Evolutionary conservation across 345 rosid species (phyloP).

Genomic region (Hirschfeldia incana): DNA sequence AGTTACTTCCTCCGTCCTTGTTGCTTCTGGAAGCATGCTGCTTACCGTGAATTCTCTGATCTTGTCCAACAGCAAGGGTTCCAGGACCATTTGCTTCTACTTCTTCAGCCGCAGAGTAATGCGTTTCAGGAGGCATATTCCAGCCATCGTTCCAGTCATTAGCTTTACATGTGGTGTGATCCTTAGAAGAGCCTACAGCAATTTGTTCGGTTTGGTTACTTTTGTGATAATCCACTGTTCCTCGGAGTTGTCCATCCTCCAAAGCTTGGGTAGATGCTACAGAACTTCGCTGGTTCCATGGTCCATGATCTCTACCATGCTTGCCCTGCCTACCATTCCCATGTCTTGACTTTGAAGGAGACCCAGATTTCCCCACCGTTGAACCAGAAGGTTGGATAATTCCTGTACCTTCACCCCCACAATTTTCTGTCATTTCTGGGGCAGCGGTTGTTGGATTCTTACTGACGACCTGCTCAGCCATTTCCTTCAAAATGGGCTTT

Average conservation of each 20-base stretch:
- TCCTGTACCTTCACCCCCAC: constrained; percentile 44
- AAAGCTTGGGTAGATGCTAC: constrained; percentile 45
- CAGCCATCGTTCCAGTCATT: constrained; percentile 61
- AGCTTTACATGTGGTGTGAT: constrained; percentile 48
- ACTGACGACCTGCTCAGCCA: constrained; percentile 63
- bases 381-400: constrained; percentile 41
- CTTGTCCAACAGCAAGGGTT: constrained; percentile 46
- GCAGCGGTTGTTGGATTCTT: constrained; percentile 45
- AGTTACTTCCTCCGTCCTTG: constrained; percentile 28
- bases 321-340: constrained; percentile 61
- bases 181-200: constrained; percentile 44
- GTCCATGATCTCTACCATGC: constrained; percentile 61
- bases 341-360: constrained; percentile 19
- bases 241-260: constrained; percentile 43
- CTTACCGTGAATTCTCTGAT: constrained; percentile 61
- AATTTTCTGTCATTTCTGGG: constrained; percentile 19
- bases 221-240: constrained; percentile 46
- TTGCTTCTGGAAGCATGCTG: constrained; percentile 45
- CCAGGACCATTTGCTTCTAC: constrained; percentile 35
- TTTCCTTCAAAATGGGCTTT: constrained; percentile 87
- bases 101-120: constrained; percentile 39
- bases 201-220: constrained; percentile 40
- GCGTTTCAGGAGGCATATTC: constrained; percentile 52
- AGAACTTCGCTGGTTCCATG: constrained; percentile 69
- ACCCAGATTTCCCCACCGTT: constrained; percentile 42